Percentiles rank a stretch among this genome's conserved stretches.
These are phyloP conservation scores for Trichoderma sp. DNA, from an alignment of 2,329 filamentous ascomycete genomes.

Conservation along the genomic window DNA sequence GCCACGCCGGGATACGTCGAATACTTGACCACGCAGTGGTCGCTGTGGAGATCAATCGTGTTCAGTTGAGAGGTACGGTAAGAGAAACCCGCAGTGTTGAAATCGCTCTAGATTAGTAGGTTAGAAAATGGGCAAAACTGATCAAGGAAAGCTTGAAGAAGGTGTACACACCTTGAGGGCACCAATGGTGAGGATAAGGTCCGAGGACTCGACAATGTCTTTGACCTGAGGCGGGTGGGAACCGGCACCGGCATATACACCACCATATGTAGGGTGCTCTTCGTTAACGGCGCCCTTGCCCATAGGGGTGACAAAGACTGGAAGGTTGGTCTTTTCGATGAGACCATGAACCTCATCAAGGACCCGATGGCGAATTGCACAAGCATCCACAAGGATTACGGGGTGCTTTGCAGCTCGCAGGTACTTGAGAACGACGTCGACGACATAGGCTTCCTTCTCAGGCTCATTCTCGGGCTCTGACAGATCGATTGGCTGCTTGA, in stretches of 20 bases:
- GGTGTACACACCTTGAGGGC: conserved; percentile 53
- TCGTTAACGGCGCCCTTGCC: conserved; percentile 85
- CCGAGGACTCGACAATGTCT: conserved; percentile 66
- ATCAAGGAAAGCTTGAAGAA: background rate
- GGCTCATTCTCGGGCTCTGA: conserved; percentile 64
- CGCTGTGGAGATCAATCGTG: conserved; percentile 80
- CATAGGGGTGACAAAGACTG: conserved; percentile 88
- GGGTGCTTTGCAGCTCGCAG: conserved; percentile 74
- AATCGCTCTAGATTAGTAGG: conserved; percentile 60
- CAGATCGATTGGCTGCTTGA: conserved; percentile 72
- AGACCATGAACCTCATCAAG: conserved; percentile 72
- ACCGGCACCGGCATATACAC: conserved; percentile 81
- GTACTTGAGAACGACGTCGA: conserved; percentile 74
- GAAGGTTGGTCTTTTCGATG: conserved; percentile 71
- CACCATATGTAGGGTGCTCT: conserved; percentile 72
- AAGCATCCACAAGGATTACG: conserved; percentile 80
- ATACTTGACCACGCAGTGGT: conserved; percentile 71
- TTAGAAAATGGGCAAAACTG: background rate
- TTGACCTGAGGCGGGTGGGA: conserved; percentile 66
- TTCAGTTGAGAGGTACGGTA: conserved; percentile 76
- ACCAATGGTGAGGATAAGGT: conserved; percentile 72
- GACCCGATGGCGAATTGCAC: conserved; percentile 75
- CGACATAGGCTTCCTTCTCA: conserved; percentile 79
- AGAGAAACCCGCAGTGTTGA: conserved; percentile 82
- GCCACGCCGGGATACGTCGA: conserved; percentile 76